Evolutionary conservation across 768 basidiomycete genomes (phyloP).

Genomic region (Tricholoma flavovirens): DNA sequence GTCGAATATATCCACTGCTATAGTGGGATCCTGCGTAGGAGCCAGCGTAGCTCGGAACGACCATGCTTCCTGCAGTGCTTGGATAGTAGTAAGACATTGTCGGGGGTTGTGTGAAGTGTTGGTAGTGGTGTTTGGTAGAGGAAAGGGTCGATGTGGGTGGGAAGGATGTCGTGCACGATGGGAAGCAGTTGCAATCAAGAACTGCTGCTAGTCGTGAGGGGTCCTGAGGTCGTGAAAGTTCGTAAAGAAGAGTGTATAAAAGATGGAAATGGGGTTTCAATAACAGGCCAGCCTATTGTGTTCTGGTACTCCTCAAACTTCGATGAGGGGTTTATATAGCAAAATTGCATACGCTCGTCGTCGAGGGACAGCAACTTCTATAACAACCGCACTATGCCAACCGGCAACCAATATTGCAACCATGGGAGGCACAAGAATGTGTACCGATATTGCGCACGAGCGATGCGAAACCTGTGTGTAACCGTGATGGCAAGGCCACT

Average conservation of each 20-base stretch:
- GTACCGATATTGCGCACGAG: neutral
- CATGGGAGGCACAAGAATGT: too few species aligned
- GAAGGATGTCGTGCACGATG: neutral
- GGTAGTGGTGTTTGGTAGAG: neutral
- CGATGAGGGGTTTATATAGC: neutral
- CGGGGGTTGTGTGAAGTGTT: neutral
- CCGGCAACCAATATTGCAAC: neutral
- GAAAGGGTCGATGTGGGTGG: neutral
- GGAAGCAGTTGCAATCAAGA: neutral
- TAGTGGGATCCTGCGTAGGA: constrained; percentile 11
- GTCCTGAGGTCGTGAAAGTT: constrained; percentile 11
- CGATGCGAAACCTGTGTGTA: neutral
- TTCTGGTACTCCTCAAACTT: neutral
- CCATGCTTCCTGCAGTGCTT: constrained; percentile 14
- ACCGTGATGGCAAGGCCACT: neutral
- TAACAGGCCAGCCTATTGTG: constrained; percentile 18
- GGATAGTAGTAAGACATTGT: constrained; percentile 18
- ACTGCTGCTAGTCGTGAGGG: constrained; percentile 8
- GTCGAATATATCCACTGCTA: constrained; percentile 5
- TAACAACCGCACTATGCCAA: neutral
- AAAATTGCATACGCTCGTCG: neutral
- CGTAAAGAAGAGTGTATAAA: constrained; percentile 12
- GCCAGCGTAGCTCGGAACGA: constrained; percentile 7
- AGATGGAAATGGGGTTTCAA: constrained; percentile 3
- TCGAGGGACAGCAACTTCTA: neutral